These are phyloP conservation scores for Iberis pinnata DNA, from an alignment of 345 rosid genomes.

Conservation along the genomic window DNA sequence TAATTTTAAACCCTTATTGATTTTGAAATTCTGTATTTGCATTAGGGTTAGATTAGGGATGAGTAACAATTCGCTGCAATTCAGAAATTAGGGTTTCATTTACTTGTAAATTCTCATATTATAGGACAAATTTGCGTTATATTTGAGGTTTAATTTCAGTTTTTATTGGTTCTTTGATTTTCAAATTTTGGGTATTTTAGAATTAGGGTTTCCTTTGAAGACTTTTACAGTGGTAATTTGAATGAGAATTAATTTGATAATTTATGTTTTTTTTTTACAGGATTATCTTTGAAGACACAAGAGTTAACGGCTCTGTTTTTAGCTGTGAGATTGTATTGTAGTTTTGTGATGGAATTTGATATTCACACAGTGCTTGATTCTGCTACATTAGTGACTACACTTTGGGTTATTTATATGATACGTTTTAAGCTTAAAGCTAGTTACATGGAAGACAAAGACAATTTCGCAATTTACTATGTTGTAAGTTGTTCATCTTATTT, in stretches of 20 bases:
- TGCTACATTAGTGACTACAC: slow-evolving; percentile 64
- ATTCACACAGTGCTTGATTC: slow-evolving; percentile 80
- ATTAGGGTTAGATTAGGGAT: too few species aligned
- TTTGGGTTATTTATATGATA: slow-evolving; percentile 88
- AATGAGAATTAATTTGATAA: too few species aligned
- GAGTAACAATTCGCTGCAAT: too few species aligned
- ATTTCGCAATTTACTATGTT: slow-evolving; percentile 67
- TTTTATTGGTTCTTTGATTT: too few species aligned
- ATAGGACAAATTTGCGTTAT: too few species aligned
- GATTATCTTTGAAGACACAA: slow-evolving; percentile 73
- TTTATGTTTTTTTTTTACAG: slow-evolving; percentile 40
- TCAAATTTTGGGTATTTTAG: not conserved
- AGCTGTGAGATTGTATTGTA: slow-evolving; percentile 77
- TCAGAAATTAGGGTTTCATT: too few species aligned
- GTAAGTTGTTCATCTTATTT: slow-evolving; percentile 37
- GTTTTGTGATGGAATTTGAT: slow-evolving; percentile 92
- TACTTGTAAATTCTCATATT: too few species aligned
- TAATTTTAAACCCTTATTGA: not conserved
- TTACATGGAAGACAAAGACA: slow-evolving; percentile 89
- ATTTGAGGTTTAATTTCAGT: too few species aligned
- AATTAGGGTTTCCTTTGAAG: not conserved
- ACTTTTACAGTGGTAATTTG: not conserved
- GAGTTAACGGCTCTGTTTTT: slow-evolving; percentile 81
- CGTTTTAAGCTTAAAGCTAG: slow-evolving; percentile 69
- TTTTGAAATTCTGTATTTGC: not conserved